Evolutionary conservation across 2,329 filamentous ascomycete species (phyloP).

Genomic region (Neonectria sp.): DNA sequence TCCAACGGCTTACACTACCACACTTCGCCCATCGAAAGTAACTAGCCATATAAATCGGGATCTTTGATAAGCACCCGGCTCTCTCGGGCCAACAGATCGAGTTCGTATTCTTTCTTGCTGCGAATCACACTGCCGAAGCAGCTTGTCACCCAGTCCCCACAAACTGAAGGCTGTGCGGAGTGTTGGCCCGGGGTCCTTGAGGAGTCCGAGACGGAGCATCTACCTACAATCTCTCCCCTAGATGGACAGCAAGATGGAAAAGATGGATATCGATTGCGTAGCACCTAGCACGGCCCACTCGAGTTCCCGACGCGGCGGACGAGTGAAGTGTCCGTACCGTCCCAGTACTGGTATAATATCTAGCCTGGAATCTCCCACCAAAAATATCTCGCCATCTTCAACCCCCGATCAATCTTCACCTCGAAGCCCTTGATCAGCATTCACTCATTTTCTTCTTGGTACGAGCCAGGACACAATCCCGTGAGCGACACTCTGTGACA

Average conservation of each 20-base stretch:
- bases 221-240: neutral
- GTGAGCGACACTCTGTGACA: constrained; percentile 8
- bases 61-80: neutral
- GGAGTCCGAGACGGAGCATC: constrained; percentile 17
- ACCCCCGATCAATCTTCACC: neutral
- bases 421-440: neutral
- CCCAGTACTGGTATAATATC: constrained; percentile 11
- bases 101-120: neutral
- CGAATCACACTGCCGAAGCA: constrained; percentile 1
- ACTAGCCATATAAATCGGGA: neutral
- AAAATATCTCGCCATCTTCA: neutral
- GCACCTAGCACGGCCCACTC: constrained; percentile 15
- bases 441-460: constrained; percentile 6
- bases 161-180: constrained; percentile 1
- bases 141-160: neutral
- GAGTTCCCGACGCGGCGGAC: neutral
- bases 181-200: constrained; percentile 22
- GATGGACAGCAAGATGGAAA: constrained; percentile 3
- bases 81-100: neutral
- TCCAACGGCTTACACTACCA: neutral
- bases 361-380: constrained; percentile 1
- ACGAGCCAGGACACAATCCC: constrained; percentile 13
- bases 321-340: constrained; percentile 1
- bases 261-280: constrained; percentile 20
- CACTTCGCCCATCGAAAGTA: neutral